A percentile compares a stretch with the other conserved stretches of the same genome.
phyloP scores from a whole-genome alignment of 2,329 filamentous ascomycete genomes.

The Falciphora oryzae region DNA sequence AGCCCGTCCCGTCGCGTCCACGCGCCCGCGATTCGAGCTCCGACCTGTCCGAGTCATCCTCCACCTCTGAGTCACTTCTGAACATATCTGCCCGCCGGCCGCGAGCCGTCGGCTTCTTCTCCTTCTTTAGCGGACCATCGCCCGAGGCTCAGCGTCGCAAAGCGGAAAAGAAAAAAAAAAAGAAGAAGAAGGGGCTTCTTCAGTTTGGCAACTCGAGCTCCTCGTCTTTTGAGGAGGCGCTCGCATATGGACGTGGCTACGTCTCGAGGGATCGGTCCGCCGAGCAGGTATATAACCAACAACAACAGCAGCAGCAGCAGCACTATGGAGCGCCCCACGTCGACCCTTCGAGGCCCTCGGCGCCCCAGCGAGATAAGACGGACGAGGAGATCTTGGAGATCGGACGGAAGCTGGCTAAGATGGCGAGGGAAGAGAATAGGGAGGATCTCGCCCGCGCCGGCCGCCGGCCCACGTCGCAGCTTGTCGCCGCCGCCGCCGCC shows the following conservation, averaged over 20 bases:
- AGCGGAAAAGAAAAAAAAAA: constrained; percentile 27
- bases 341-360: constrained; percentile 9
- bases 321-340: constrained; percentile 11
- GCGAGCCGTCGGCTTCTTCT: constrained; percentile 25
- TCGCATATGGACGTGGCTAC: constrained; percentile 50
- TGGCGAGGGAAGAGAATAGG: constrained; percentile 45
- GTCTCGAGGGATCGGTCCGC: constrained; percentile 20
- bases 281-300: constrained; percentile 3
- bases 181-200: constrained; percentile 38
- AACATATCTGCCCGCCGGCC: constrained; percentile 27
- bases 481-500: constrained; percentile 34
- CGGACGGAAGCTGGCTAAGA: constrained; percentile 47
- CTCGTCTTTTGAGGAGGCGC: constrained; percentile 49
- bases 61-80: constrained; percentile 27
- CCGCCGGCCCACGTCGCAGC: constrained; percentile 30
- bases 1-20: constrained; percentile 14
- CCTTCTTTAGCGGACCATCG: constrained; percentile 25
- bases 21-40: constrained; percentile 22
- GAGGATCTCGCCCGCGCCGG: constrained; percentile 41
- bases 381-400: constrained; percentile 54
- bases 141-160: constrained; percentile 18
- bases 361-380: constrained; percentile 32
- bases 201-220: constrained; percentile 46
- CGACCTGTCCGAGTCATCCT: constrained; percentile 23
- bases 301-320: constrained; percentile 14